These are phyloP conservation scores for Coemansia sp. DNA, from an alignment of 192 early-diverging fungal genomes.

Conservation along the genomic window DNA sequence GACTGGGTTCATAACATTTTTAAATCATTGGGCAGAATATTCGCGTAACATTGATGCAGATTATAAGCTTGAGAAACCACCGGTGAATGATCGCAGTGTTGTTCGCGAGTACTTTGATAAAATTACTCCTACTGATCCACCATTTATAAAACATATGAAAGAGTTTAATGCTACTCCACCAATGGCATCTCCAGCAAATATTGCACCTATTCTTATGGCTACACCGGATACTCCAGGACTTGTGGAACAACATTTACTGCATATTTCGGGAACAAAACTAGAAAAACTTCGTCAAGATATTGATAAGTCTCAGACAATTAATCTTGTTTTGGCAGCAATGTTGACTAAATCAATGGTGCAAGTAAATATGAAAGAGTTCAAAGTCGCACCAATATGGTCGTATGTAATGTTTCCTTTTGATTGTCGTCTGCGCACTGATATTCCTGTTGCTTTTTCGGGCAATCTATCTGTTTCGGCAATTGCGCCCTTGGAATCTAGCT, in stretches of 20 bases:
- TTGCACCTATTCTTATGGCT: conserved; percentile 38
- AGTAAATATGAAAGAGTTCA: conserved; percentile 25
- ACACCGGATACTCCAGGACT: conserved; percentile 22
- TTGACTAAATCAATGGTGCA: conserved; percentile 22
- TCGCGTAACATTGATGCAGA: conserved; percentile 21
- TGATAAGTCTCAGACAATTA: conserved; percentile 21
- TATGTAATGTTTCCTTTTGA: conserved; percentile 47
- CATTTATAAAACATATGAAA: conserved; percentile 35
- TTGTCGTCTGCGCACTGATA: conserved; percentile 20
- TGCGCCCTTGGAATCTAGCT: conserved; percentile 12
- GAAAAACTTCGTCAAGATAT: conserved; percentile 43
- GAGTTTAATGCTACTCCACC: conserved; percentile 5
- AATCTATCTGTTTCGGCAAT: conserved; percentile 34
- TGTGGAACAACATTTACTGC: conserved; percentile 44
- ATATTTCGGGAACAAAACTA: conserved; percentile 21
- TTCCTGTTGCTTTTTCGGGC: conserved; percentile 31
- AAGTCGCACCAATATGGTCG: conserved; percentile 12
- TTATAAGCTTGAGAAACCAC: conserved; percentile 15
- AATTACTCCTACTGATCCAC: conserved; percentile 22
- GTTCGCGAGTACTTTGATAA: conserved; percentile 30
- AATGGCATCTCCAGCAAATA: conserved; percentile 6
- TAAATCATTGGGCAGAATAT: conserved; percentile 45
- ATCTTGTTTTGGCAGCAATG: conserved; percentile 21
- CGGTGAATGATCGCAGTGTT: conserved; percentile 22
- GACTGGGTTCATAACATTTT: conserved; percentile 14